phyloP scores from a whole-genome alignment of 169 alveolate genomes.

The Amoebophrya sp. region DNA sequence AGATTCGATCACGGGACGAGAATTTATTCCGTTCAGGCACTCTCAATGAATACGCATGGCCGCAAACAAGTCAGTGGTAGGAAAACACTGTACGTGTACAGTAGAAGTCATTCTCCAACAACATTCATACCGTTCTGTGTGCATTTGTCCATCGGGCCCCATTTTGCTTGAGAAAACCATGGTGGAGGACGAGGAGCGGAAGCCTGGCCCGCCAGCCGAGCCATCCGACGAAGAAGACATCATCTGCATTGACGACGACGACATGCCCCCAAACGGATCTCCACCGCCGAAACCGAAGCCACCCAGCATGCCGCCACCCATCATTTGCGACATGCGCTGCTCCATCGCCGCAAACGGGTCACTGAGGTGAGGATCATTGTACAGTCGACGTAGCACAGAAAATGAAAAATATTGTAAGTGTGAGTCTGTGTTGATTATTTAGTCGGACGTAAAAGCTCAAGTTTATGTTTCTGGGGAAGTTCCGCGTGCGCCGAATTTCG shows the following conservation, averaged over 20 bases:
- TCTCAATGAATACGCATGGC: no score
- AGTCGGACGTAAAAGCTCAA: no score
- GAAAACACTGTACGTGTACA: no score
- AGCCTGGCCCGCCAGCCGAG: neutral
- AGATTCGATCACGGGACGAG: no score
- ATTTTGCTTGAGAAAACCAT: neutral
- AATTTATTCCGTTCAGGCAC: no score
- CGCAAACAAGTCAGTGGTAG: no score
- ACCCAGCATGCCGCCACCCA: neutral
- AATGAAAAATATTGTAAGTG: no score
- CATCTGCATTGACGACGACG: neutral
- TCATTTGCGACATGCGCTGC: neutral
- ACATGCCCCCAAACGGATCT: neutral
- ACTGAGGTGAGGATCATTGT: neutral
- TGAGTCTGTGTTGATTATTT: no score
- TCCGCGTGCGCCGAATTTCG: no score
- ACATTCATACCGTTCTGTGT: neutral
- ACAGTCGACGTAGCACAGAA: no score
- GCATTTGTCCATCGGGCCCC: neutral
- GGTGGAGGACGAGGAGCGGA: neutral
- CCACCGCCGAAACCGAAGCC: neutral
- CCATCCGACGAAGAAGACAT: neutral
- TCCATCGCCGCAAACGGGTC: neutral
- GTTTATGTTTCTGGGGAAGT: no score
- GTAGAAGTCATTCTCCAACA: no score